Evolutionary conservation across 2,329 filamentous ascomycete species (phyloP).

Genomic region (Penicillium digitatum): DNA sequence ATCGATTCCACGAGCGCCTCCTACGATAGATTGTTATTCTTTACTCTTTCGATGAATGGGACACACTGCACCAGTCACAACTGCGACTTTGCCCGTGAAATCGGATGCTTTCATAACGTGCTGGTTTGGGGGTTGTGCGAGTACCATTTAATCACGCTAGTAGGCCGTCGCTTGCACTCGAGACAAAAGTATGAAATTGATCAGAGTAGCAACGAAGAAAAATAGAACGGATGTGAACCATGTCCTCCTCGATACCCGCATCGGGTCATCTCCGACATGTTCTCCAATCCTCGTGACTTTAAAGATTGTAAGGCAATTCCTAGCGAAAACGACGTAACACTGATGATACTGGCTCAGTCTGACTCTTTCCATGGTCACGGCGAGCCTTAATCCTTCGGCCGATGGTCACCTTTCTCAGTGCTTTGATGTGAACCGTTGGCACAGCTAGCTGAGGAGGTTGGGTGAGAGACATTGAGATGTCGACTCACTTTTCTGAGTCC

Average conservation of each 20-base stretch:
- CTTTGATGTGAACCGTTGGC: not conserved
- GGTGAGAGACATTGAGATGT: not conserved
- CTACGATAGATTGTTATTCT: constrained; percentile 5
- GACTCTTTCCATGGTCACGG: no score
- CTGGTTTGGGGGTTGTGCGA: constrained; percentile 15
- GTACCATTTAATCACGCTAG: constrained; percentile 22
- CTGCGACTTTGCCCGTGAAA: constrained; percentile 26
- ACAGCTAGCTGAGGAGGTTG: not conserved
- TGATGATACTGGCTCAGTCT: not conserved
- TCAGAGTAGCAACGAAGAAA: not conserved
- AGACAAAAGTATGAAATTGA: not conserved
- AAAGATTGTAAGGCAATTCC: not conserved
- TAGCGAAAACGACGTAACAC: not conserved
- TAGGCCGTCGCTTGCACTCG: not conserved
- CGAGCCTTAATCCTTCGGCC: not conserved
- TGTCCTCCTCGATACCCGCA: constrained; percentile 1
- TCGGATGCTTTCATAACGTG: constrained; percentile 23
- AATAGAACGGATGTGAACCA: not conserved
- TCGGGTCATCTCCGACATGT: not conserved
- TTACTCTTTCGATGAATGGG: no score
- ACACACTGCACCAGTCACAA: constrained; percentile 21
- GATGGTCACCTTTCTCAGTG: not conserved
- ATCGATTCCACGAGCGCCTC: constrained; percentile 37
- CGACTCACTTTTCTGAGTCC: constrained; percentile 1
- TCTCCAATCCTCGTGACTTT: not conserved